phyloP scores from a whole-genome alignment of 108 stramenopile species.

The Skeletonema tropicum region DNA sequence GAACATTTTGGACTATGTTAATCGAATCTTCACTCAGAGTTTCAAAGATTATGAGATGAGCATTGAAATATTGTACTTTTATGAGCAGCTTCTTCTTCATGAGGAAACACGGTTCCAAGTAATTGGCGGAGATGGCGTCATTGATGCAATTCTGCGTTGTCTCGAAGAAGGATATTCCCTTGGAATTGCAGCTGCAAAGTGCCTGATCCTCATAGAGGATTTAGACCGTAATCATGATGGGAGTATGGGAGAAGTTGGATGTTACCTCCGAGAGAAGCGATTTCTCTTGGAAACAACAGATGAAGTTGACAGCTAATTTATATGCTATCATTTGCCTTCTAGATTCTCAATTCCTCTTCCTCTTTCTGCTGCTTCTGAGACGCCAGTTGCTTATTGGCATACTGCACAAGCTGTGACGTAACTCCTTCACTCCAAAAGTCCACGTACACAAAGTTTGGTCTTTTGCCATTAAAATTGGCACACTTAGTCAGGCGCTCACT shows the following conservation, averaged over 20 bases:
- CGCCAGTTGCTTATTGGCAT: conserved; percentile 26
- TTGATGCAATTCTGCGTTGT: conserved; percentile 29
- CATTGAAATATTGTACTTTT: conserved; percentile 33
- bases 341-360: not conserved
- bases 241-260: conserved; percentile 10
- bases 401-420: conserved; percentile 31
- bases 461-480: conserved; percentile 29
- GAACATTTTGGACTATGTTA: conserved; percentile 20
- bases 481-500: conserved; percentile 25
- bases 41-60: conserved; percentile 21
- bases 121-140: conserved; percentile 30
- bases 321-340: not conserved
- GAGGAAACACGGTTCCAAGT: conserved; percentile 37
- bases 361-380: not conserved
- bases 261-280: not conserved
- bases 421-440: conserved; percentile 47
- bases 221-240: conserved; percentile 34
- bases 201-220: conserved; percentile 30
- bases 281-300: not conserved
- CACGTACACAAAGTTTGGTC: conserved; percentile 48
- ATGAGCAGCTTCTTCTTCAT: conserved; percentile 27
- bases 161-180: not conserved
- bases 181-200: conserved; percentile 21
- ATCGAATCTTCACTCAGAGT: conserved; percentile 19
- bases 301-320: not conserved